Percentiles rank a stretch among this genome's conserved stretches.
These are phyloP conservation scores for Phlyctochytrium bullatum DNA, from an alignment of 192 early-diverging fungal genomes.

Conservation along the genomic window DNA sequence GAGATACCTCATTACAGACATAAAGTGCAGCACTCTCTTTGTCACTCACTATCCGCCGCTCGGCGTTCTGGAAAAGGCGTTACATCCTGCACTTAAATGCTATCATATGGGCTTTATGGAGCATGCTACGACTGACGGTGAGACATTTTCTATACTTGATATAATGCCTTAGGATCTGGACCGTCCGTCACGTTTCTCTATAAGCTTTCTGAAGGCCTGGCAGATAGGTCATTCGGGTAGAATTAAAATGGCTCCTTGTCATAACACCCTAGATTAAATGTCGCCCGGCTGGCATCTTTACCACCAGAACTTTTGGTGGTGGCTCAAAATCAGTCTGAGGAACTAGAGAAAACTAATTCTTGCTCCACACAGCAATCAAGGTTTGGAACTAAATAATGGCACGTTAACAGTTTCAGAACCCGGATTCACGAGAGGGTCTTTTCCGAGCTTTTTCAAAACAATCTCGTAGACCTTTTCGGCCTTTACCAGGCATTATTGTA, in stretches of 20 bases:
- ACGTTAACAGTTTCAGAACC: no score
- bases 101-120: conserved; percentile 45
- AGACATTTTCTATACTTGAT: neutral
- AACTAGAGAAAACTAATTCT: conserved; percentile 29
- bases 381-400: no score
- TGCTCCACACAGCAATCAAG: no score
- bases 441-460: no score
- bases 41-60: conserved; percentile 72
- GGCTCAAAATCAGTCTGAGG: conserved; percentile 53
- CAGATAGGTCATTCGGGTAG: conserved; percentile 67
- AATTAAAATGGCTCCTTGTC: neutral
- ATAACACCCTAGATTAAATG: conserved; percentile 50
- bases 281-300: conserved; percentile 66
- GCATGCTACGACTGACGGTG: neutral
- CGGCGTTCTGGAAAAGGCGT: conserved; percentile 17
- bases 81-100: conserved; percentile 10
- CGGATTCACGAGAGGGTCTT: no score
- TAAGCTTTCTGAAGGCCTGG: conserved; percentile 61
- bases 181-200: conserved; percentile 57
- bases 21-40: conserved; percentile 62
- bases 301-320: conserved; percentile 45
- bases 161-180: neutral
- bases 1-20: conserved; percentile 48
- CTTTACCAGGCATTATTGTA: no score
- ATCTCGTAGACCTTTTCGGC: no score